Evolutionary conservation across 768 basidiomycete species (phyloP), one percentile per base, ranked within the genome.

Genomic region (Lactarius akahatsu): DNA sequence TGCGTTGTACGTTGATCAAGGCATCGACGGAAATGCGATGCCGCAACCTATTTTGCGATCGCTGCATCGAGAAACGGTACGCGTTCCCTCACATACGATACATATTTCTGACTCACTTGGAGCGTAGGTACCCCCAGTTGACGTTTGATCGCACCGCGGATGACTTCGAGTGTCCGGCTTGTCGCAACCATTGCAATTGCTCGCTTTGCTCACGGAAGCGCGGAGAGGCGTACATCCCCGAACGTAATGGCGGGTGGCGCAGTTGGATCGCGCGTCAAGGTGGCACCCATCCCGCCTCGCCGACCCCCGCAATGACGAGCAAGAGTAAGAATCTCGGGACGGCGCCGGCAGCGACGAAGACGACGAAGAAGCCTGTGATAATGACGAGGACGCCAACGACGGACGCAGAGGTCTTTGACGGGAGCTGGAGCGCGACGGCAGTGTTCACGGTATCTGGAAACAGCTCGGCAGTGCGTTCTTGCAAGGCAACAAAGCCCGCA

Each of bases 101-200:
- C 4, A 28, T 16, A 56, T 30, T 38, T 30, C 30, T 59, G 11
- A 59, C 36, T 26, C 63, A 4, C 40, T 41, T 23, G n/a, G 26
- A 7, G 16, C 18, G 20, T 47, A 81, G 80, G 68, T 81, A 81
- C 61, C 78, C 79, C 1, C 75, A 78, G n/a, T 61, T 80, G 65
- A 72, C 72, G 32, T 82, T 81, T 63, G 73, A 79, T 38, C 55
- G 71, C 36, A 69, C 58, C 23, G 68, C 67, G n/a, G 47, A 56
- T 1, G 38, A 54, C 8, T 81, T 80, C 61, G 63, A 70, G 28
- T 87, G 86, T 68, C 85, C 85, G 0, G 69, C 30, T 20, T 86
- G 85, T 70, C 69, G 72, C 4, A 70, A 75, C 8, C 78, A 67
- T 13, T 87, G 85, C 73, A 83, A 81, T 55, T 86, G 85, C 71